Evolutionary conservation across 163 green algal genomes (phyloP).

Genomic region (Prototheca stagnorum): DNA sequence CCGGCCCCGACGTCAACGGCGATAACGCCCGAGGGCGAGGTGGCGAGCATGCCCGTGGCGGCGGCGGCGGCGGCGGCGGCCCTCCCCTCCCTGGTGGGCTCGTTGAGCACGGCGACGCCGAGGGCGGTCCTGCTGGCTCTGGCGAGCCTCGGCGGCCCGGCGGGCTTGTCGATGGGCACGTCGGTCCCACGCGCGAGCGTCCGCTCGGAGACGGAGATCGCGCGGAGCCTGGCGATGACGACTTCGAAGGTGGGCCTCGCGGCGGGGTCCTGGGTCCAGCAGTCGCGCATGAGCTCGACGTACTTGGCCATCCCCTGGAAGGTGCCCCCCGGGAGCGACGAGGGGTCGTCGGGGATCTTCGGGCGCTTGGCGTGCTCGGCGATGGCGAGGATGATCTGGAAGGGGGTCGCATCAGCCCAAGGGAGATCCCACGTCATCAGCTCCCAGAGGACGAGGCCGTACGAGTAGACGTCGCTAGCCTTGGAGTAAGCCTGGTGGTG

Average conservation of each 20-base stretch:
- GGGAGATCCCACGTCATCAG: conserved; percentile 51
- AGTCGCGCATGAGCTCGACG: conserved; percentile 30
- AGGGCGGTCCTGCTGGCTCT: too few species aligned
- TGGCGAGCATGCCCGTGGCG: too few species aligned
- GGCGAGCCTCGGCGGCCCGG: too few species aligned
- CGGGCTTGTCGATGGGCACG: too few species aligned
- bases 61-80: too few species aligned
- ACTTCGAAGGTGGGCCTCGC: not conserved
- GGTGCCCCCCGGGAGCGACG: conserved; percentile 4
- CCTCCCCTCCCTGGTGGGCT: too few species aligned
- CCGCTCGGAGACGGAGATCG: too few species aligned
- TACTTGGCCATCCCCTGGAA: conserved; percentile 27
- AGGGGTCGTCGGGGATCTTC: conserved; percentile 6
- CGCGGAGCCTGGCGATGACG: not conserved
- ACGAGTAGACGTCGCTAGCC: conserved; percentile 46
- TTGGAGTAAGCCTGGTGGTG: conserved; percentile 22
- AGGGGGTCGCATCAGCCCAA: conserved; percentile 15
- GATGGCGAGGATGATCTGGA: conserved; percentile 33
- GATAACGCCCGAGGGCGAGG: too few species aligned
- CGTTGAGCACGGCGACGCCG: too few species aligned
- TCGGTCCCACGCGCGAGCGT: too few species aligned
- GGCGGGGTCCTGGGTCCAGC: conserved; percentile 24
- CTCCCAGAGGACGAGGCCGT: conserved; percentile 47
- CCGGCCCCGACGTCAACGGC: too few species aligned
- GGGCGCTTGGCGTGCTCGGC: conserved; percentile 22